phyloP scores from a whole-genome alignment of 1,284 basidiomycete genomes.

The Tilletiaria anomala region DNA sequence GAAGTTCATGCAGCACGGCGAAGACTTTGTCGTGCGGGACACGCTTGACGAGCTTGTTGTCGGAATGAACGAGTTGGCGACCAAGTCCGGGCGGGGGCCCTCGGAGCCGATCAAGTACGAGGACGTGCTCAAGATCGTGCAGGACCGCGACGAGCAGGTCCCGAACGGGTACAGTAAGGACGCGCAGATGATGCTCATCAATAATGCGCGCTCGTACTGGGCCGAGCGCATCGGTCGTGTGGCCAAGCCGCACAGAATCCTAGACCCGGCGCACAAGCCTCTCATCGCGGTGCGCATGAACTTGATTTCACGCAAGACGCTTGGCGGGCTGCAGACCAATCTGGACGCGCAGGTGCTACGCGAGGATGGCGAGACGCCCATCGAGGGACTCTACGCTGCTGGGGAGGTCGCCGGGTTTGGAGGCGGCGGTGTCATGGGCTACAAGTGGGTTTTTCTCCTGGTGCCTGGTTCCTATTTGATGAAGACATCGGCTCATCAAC shows the following conservation, averaged over 20 bases:
- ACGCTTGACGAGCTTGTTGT: slow-evolving; percentile 5
- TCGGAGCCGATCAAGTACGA: neutral
- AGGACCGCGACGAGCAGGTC: slow-evolving; percentile 6
- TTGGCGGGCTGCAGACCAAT: slow-evolving; percentile 10
- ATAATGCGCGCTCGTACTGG: slow-evolving; percentile 6
- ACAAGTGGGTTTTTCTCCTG: no score
- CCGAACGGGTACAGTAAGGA: slow-evolving; percentile 7
- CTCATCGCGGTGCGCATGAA: slow-evolving; percentile 7
- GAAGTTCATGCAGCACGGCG: slow-evolving; percentile 7
- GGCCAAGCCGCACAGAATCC: slow-evolving; percentile 5
- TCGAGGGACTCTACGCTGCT: slow-evolving; percentile 8
- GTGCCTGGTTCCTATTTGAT: no score
- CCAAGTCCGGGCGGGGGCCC: slow-evolving; percentile 1
- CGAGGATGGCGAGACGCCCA: neutral
- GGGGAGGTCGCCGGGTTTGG: slow-evolving; percentile 8
- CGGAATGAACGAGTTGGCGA: slow-evolving; percentile 7
- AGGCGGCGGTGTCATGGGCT: slow-evolving; percentile 5
- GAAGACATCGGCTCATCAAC: no score
- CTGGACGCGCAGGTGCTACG: slow-evolving; percentile 6
- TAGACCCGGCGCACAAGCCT: slow-evolving; percentile 5
- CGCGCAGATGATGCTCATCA: slow-evolving; percentile 10
- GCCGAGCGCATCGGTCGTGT: slow-evolving; percentile 2
- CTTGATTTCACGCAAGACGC: slow-evolving; percentile 8
- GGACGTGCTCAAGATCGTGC: slow-evolving; percentile 2
- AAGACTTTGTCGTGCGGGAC: slow-evolving; percentile 4